Evolutionary conservation across 164 flowering plant genomes (phyloP).

Genomic region (Brasenia schreberi): DNA sequence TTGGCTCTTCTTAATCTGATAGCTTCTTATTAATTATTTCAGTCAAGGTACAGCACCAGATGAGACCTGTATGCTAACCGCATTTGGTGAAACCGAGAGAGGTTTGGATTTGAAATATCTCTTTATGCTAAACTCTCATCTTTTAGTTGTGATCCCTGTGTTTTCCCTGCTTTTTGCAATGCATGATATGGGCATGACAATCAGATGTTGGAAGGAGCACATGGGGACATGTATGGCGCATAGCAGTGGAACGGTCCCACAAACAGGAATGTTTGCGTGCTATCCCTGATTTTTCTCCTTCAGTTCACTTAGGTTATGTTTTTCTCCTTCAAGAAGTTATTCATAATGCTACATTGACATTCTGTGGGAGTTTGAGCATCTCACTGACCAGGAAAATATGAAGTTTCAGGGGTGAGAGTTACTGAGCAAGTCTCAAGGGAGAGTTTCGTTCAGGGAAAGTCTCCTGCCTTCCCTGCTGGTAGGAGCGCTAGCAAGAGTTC

Average conservation of each 20-base stretch:
- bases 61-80: constrained; percentile 82
- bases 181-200: too few relatives aligned
- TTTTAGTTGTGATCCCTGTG: neutral
- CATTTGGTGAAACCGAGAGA: constrained; percentile 79
- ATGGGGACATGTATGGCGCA: constrained; percentile 80
- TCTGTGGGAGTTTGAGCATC: neutral
- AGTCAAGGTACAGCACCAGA: constrained; percentile 89
- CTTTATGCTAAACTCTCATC: neutral
- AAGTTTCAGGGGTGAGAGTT: constrained; percentile 32
- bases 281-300: constrained; percentile 43
- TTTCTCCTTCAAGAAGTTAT: too few relatives aligned
- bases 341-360: too few relatives aligned
- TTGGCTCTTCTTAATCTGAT: neutral
- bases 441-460: constrained; percentile 30
- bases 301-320: constrained; percentile 34
- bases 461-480: constrained; percentile 26
- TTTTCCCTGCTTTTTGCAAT: neutral
- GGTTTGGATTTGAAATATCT: neutral
- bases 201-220: constrained; percentile 70
- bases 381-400: constrained; percentile 3
- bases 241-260: constrained; percentile 42
- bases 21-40: constrained; percentile 10
- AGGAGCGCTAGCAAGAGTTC: constrained; percentile 35
- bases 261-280: constrained; percentile 33
- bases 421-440: constrained; percentile 34